Evolutionary conservation across 2,329 filamentous ascomycete genomes (phyloP), one percentile per base, ranked within the genome.

Genomic region (Neofusicoccum parvum): DNA sequence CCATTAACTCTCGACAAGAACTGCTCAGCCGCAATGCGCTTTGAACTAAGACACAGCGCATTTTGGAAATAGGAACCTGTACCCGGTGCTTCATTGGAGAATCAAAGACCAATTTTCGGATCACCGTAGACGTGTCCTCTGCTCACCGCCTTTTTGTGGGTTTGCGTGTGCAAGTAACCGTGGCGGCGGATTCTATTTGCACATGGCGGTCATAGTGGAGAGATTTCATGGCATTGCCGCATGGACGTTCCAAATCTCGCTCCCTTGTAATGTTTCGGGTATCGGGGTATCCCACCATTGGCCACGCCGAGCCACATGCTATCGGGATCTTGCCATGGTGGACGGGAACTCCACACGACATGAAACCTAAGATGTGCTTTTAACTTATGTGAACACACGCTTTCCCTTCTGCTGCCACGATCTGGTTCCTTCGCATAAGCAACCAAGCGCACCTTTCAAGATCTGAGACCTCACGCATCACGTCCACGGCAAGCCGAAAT

Each of bases 91-190:
- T 49, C 54, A 59, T 46, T 59, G 39, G 54, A 50, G 27, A 34
- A 34, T 9, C 11, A 11, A 49, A 27, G 7, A n/a, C 17, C 23
- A 34, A 3, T 50, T 34, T 34, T 23, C 14, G 48, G 23, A 32
- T 17, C n/a, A 10, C 37, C 7, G 12, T 6, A 53, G 45, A 60
- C 56, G 56, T 60, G 56, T 46, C 45, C 56, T 37, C 56, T 43
- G 15, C 56, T 60, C 56, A 60, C 56, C 56, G 56, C 56, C 43
- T 48, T 27, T 60, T 60, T 48, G 23, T 23, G 41, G 43, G 12
- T 60, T 59, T 46, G 27, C 45, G n/a, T 27, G 41, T 60, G 56
- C 43, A 60, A 15, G 56, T 46, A 48, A 32, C 56, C 56, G 56
- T 60, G 34, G 36, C 50, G n/a, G 32, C 49, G 49, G 27, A 32